Percentiles rank a stretch among this genome's conserved stretches.
Evolutionary conservation across 768 basidiomycete species (phyloP).

Genomic region (Lentinus tigrinus): DNA sequence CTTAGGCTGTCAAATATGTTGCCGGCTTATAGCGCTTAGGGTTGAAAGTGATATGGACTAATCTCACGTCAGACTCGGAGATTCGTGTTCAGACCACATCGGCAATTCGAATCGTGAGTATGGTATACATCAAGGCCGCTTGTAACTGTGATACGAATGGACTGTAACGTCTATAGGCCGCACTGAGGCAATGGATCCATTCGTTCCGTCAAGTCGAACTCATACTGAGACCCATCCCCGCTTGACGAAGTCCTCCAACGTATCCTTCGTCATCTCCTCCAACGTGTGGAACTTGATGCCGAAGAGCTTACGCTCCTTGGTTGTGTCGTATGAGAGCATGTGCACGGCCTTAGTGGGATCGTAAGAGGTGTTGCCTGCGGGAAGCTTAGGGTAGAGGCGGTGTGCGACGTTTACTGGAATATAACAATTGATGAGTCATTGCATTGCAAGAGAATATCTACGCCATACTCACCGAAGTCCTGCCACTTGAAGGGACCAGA

Average conservation of each 20-base stretch:
- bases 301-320: constrained; percentile 37
- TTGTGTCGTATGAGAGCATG: constrained; percentile 30
- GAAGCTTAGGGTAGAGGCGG: background rate
- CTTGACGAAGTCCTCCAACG: constrained; percentile 38
- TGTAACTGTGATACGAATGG: too few species aligned
- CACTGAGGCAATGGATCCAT: too few species aligned
- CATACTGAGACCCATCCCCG: constrained; percentile 30
- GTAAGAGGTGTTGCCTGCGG: constrained; percentile 6
- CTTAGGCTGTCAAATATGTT: too few species aligned
- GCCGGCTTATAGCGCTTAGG: too few species aligned
- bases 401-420: constrained; percentile 3
- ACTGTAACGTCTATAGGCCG: too few species aligned
- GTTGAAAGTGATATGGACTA: too few species aligned
- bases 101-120: too few species aligned
- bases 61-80: too few species aligned
- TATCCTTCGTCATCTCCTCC: constrained; percentile 38
- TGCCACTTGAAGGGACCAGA: constrained; percentile 26
- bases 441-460: background rate
- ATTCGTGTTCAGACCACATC: too few species aligned
- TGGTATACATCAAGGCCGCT: too few species aligned
- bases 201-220: too few species aligned
- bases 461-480: constrained; percentile 6
- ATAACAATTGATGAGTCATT: background rate
- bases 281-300: constrained; percentile 41
- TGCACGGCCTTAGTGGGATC: constrained; percentile 25